Evolutionary conservation across 139 green algal species (phyloP).

Genomic region (Chlamydomonas urium): DNA sequence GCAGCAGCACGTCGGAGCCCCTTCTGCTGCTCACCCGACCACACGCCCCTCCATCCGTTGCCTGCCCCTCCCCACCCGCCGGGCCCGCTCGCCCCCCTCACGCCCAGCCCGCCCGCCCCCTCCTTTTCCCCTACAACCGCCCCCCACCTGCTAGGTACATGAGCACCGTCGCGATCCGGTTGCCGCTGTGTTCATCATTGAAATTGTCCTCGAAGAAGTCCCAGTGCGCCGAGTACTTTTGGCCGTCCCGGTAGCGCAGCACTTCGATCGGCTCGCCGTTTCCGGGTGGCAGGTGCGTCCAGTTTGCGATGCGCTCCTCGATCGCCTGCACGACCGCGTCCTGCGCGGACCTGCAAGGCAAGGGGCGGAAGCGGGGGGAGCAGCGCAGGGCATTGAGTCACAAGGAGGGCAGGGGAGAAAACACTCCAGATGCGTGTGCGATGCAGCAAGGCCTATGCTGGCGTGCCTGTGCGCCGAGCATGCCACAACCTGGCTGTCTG

Average conservation of each 20-base stretch:
- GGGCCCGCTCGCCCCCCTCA: too few species aligned
- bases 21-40: too few species aligned
- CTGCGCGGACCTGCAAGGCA: slow-evolving; percentile 5
- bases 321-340: slow-evolving; percentile 10
- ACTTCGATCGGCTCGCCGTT: slow-evolving; percentile 21
- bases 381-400: too few species aligned
- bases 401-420: too few species aligned
- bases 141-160: slow-evolving; percentile 49
- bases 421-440: neutral
- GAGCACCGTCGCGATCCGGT: slow-evolving; percentile 45
- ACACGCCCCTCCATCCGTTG: too few species aligned
- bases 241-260: slow-evolving; percentile 35
- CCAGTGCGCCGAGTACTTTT: slow-evolving; percentile 38
- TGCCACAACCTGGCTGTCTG: too few species aligned
- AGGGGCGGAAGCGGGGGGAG: too few species aligned
- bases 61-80: too few species aligned
- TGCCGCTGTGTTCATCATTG: slow-evolving; percentile 15
- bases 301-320: slow-evolving; percentile 30
- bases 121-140: too few species aligned
- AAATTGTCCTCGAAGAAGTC: neutral
- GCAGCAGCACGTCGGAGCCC: too few species aligned
- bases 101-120: too few species aligned
- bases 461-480: neutral
- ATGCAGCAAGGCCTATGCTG: neutral
- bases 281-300: slow-evolving; percentile 9